Evolutionary conservation across 139 green algal species (phyloP).

Genomic region (Deuterostichococcus epilithicus): DNA sequence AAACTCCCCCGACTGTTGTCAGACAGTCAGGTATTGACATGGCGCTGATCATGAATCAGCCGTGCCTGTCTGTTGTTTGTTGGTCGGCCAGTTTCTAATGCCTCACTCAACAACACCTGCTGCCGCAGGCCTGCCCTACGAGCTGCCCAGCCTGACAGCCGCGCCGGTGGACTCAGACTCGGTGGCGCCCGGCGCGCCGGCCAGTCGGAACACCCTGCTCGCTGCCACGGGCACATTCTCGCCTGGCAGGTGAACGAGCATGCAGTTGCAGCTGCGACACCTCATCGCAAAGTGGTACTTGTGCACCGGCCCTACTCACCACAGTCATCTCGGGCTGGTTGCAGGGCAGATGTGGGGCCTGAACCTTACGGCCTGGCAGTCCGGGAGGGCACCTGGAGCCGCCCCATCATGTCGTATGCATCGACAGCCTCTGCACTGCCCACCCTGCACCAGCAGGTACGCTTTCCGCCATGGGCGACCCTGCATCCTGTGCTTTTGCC

Average conservation of each 20-base stretch:
- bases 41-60: too few species aligned
- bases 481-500: too few species aligned
- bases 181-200: not conserved
- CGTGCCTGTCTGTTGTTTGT: too few species aligned
- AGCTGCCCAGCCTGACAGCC: slow-evolving; percentile 8
- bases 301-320: too few species aligned
- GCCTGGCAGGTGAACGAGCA: not conserved
- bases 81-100: too few species aligned
- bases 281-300: too few species aligned
- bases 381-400: not conserved
- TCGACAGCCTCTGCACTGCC: not conserved
- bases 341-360: not conserved
- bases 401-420: not conserved
- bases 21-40: too few species aligned
- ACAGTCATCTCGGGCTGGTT: too few species aligned
- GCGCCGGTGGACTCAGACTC: not conserved
- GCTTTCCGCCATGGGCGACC: too few species aligned
- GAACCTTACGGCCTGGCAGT: not conserved
- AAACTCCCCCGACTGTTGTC: too few species aligned
- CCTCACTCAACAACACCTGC: too few species aligned
- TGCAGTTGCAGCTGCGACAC: too few species aligned
- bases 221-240: not conserved
- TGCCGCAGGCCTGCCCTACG: slow-evolving; percentile 17
- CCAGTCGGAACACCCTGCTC: not conserved
- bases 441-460: not conserved